A percentile compares a stretch with the other conserved stretches of the same genome.
These are phyloP conservation scores for Fraxinus quadrangulata DNA, from an alignment of 257 asterid species.

Conservation along the genomic window DNA sequence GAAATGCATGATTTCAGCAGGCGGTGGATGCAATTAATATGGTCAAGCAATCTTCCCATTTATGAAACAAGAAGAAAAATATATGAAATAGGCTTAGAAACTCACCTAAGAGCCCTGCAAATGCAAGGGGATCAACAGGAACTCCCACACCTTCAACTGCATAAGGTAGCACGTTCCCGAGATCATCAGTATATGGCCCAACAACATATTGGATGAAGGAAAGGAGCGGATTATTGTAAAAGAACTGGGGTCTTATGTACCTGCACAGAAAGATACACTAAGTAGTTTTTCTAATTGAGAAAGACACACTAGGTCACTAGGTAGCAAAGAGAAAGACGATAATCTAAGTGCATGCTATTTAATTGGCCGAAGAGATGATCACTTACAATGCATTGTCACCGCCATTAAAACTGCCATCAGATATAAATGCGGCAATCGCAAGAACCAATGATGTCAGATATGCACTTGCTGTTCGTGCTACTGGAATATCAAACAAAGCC, in stretches of 20 bases:
- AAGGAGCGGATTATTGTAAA: slow-evolving; percentile 81
- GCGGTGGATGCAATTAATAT: too few relatives aligned
- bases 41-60: too few relatives aligned
- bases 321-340: neutral
- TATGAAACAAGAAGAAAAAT: too few relatives aligned
- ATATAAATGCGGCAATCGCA: slow-evolving; percentile 67
- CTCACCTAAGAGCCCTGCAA: slow-evolving; percentile 89
- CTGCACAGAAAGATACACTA: slow-evolving; percentile 39
- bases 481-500: slow-evolving; percentile 89
- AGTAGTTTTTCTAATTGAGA: neutral
- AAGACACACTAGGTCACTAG: neutral
- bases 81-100: neutral
- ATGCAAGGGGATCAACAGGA: slow-evolving; percentile 96
- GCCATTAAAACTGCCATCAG: slow-evolving; percentile 88
- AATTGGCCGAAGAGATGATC: slow-evolving; percentile 4
- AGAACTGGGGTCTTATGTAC: slow-evolving; percentile 93
- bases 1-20: too few relatives aligned
- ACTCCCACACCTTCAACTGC: slow-evolving; percentile 97
- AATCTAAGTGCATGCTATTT: neutral
- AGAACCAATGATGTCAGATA: slow-evolving; percentile 72
- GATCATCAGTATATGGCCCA: slow-evolving; percentile 88
- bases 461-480: slow-evolving; percentile 84
- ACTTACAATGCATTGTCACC: slow-evolving; percentile 90
- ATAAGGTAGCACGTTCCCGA: slow-evolving; percentile 83
- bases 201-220: slow-evolving; percentile 82